These are phyloP conservation scores for Dioszegia hungarica DNA, from an alignment of 768 basidiomycete species.

Conservation along the genomic window DNA sequence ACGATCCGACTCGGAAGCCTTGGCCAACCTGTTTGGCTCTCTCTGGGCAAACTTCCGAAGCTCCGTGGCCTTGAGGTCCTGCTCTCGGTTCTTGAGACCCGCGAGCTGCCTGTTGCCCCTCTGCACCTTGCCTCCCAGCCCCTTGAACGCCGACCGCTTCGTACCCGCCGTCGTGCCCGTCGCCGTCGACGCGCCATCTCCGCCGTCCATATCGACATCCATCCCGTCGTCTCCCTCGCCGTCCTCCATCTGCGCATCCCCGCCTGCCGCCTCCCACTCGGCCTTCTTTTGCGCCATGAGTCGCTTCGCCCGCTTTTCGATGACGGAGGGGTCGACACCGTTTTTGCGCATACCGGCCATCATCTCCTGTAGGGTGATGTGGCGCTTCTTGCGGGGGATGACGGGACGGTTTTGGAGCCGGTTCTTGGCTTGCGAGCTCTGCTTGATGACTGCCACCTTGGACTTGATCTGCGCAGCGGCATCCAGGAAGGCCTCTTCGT, in stretches of 20 bases:
- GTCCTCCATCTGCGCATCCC: slow-evolving; percentile 49
- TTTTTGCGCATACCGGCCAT: slow-evolving; percentile 75
- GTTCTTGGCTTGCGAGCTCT: slow-evolving; percentile 67
- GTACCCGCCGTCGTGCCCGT: slow-evolving; percentile 51
- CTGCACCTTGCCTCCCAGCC: slow-evolving; percentile 43
- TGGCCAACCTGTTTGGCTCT: slow-evolving; percentile 77
- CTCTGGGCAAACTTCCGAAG: slow-evolving; percentile 83
- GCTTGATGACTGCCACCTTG: slow-evolving; percentile 64
- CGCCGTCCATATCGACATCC: slow-evolving; percentile 57
- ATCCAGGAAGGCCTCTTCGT: slow-evolving; percentile 64
- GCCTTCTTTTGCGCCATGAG: slow-evolving; percentile 54
- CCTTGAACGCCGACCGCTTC: slow-evolving; percentile 28
- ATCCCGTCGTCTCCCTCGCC: slow-evolving; percentile 51
- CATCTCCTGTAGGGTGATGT: slow-evolving; percentile 66
- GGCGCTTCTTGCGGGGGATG: slow-evolving; percentile 64
- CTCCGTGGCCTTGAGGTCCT: slow-evolving; percentile 72
- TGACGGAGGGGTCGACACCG: slow-evolving; percentile 78
- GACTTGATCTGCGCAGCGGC: slow-evolving; percentile 58
- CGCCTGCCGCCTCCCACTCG: slow-evolving; percentile 65
- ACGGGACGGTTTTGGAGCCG: slow-evolving; percentile 78
- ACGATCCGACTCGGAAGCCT: slow-evolving; percentile 71
- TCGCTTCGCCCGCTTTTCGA: slow-evolving; percentile 81
- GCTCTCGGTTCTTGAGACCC: slow-evolving; percentile 73
- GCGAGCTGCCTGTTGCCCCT: slow-evolving; percentile 68
- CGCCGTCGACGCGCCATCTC: slow-evolving; percentile 11